Percentiles rank a stretch among this genome's conserved stretches.
phyloP scores from a whole-genome alignment of 306 rosid genomes.

The Sicyos baderoa region DNA sequence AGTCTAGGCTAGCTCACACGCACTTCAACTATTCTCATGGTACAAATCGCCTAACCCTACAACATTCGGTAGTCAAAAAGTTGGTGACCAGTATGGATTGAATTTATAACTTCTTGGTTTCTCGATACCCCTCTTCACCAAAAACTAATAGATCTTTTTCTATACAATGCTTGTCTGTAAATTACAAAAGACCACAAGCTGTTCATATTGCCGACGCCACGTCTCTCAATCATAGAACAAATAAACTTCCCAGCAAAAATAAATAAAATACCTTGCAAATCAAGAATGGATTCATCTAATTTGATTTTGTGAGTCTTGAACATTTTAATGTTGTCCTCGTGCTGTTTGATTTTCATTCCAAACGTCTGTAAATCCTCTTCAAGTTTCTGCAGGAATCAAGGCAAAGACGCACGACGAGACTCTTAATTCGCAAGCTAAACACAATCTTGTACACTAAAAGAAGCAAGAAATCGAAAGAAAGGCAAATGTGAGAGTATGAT shows the following conservation, averaged over 20 bases:
- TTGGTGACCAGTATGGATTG: no score
- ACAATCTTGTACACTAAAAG: background rate
- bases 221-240: background rate
- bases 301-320: conserved; percentile 49
- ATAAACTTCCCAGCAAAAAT: background rate
- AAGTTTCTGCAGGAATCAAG: conserved; percentile 50
- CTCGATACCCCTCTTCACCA: no score
- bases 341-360: conserved; percentile 65
- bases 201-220: background rate
- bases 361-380: conserved; percentile 61
- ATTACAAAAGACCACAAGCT: background rate
- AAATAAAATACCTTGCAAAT: conserved; percentile 62
- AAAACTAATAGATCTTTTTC: background rate
- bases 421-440: conserved; percentile 11
- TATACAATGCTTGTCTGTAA: background rate
- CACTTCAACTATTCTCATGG: no score
- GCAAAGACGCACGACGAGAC: conserved; percentile 2
- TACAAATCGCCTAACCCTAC: no score
- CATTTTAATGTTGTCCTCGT: conserved; percentile 50
- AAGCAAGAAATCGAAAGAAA: background rate
- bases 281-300: conserved; percentile 56
- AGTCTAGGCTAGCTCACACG: no score
- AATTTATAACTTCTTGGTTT: no score
- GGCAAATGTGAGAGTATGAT: background rate
- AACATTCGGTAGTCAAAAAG: no score